Base-by-base conservation (phyloP, 371 early-diverging fungal genomes). In the Nematocida ironsii region DNA sequence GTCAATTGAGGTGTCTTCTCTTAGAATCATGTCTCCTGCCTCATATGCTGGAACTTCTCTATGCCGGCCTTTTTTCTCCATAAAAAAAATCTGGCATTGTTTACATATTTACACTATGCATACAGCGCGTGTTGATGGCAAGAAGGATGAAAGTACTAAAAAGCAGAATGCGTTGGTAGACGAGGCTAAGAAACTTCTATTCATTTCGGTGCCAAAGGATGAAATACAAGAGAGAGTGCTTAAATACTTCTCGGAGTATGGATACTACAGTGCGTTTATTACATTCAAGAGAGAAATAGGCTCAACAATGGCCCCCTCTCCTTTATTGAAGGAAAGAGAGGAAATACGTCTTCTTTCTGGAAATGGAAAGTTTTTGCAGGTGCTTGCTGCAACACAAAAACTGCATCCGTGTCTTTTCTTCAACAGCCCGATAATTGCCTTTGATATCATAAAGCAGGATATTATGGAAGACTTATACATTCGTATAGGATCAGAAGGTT, bases 311-410 rank as follows among this genome's bases (percentile, higher is more conserved):
- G 0, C 5, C 1, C 27, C 57, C 0, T 39, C 64, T n/a, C 80
- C 80, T 70, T 39, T 78, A 9, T 61, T 78, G 13, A 42, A 42
- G 58, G 80, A 78, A 61, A 42, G 80, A 61, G 80, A 78, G 27
- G 57, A 56, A 42, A 78, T 78, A 9, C 40, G 71, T 0, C 5
- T 39, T n/a, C 33, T 78, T 61, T 27, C 44, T 16, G 58, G 40
- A 18, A 40, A 58, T 18, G 80, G 80, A 39, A 52, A 61, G 5
- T 56, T 70, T 45, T 18, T 70, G 9, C 9, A 40, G 52, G 71
- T 56, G 3, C 25, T 78, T 18, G 56, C 47, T 40, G 52, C 20
- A 11, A 56, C 44, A 45, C 9, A 82, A 27, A 27, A 50, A 5
- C 25, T 70, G 20, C 39, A 27, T 20, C 80, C 71, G 47, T 78